Percentiles rank a stretch among this genome's conserved stretches.
These are phyloP conservation scores for Barnettozyma botsteinii DNA, from an alignment of 805 yeast genomes.

Conservation along the genomic window DNA sequence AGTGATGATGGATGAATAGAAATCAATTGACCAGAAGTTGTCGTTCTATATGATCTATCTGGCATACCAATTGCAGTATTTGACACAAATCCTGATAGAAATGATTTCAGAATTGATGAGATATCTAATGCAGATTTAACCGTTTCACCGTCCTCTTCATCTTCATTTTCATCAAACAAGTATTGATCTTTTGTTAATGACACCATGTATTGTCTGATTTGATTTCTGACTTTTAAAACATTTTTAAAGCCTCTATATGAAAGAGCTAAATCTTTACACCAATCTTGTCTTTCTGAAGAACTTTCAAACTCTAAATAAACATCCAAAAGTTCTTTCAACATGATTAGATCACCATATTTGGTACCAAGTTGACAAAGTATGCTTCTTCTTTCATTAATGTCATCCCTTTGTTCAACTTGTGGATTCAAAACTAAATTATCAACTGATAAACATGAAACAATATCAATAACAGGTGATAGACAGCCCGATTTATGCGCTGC, in stretches of 20 bases:
- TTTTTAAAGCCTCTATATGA: constrained; percentile 77
- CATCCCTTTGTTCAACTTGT: constrained; percentile 74
- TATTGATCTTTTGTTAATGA: constrained; percentile 36
- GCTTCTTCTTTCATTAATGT: constrained; percentile 68
- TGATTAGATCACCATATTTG: constrained; percentile 74
- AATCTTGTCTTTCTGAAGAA: constrained; percentile 54
- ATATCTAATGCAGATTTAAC: constrained; percentile 38
- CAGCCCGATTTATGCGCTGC: constrained; percentile 52
- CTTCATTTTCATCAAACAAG: constrained; percentile 18
- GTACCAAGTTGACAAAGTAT: constrained; percentile 66
- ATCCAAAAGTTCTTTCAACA: constrained; percentile 73
- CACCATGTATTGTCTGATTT: constrained; percentile 64
- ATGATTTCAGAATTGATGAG: constrained; percentile 63
- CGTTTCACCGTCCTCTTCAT: constrained; percentile 4
- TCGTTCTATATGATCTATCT: constrained; percentile 86
- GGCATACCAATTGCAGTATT: constrained; percentile 95
- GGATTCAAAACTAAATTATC: constrained; percentile 84
- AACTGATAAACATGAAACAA: constrained; percentile 88
- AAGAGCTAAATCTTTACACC: constrained; percentile 80
- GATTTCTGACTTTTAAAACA: constrained; percentile 69
- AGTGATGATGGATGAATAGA: constrained; percentile 88
- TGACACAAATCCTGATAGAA: constrained; percentile 74
- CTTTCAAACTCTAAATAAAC: constrained; percentile 41
- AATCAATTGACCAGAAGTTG: constrained; percentile 75
- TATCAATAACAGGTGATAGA: constrained; percentile 69